Evolutionary conservation across 2,329 filamentous ascomycete genomes (phyloP).

Genomic region (Geosmithia morbida): DNA sequence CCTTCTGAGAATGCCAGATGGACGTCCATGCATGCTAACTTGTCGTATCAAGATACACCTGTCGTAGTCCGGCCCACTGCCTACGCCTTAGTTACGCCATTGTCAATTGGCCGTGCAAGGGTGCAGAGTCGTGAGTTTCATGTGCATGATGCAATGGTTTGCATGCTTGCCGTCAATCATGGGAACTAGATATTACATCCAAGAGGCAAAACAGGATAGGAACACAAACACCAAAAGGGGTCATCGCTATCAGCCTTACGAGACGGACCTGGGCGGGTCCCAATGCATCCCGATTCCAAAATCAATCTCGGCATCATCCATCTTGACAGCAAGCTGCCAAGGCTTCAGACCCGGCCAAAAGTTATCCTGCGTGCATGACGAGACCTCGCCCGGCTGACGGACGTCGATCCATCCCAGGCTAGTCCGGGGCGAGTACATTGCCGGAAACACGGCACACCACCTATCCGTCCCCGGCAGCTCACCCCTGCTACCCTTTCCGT

Average conservation of each 20-base stretch:
- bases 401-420: slow-evolving; percentile 33
- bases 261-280: slow-evolving; percentile 1
- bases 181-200: too few relatives aligned
- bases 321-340: slow-evolving; percentile 26
- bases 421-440: slow-evolving; percentile 13
- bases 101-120: too few relatives aligned
- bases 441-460: slow-evolving; percentile 26
- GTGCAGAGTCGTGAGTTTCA: too few relatives aligned
- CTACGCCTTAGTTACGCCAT: too few relatives aligned
- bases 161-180: too few relatives aligned
- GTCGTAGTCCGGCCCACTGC: too few relatives aligned
- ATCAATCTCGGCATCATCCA: slow-evolving; percentile 15
- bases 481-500: slow-evolving; percentile 18
- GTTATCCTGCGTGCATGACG: slow-evolving; percentile 16
- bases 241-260: not conserved
- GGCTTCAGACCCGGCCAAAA: slow-evolving; percentile 31
- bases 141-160: too few relatives aligned
- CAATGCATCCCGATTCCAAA: slow-evolving; percentile 1
- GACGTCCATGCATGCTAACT: too few relatives aligned
- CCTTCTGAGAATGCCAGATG: too few relatives aligned
- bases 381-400: slow-evolving; percentile 13
- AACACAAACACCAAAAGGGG: too few relatives aligned
- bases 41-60: too few relatives aligned
- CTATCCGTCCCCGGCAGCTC: slow-evolving; percentile 29
- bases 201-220: too few relatives aligned